Evolutionary conservation across 352 stramenopile genomes (phyloP), one percentile per base, ranked within the genome.

Genomic region (Globisporangium irregulare): DNA sequence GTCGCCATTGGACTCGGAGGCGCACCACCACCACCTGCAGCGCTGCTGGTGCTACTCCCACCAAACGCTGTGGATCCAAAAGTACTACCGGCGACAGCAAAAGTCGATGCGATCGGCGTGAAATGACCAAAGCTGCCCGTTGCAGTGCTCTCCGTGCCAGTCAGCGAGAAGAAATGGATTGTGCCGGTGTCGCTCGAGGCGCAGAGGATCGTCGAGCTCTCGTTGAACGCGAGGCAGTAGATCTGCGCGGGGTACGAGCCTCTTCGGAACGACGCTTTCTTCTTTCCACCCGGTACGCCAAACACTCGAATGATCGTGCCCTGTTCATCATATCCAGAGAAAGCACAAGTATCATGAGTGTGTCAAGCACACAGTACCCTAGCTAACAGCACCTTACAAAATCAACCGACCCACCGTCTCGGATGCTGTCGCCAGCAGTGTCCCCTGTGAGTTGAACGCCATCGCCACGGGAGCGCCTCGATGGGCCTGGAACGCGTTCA

Each of bases 231-330:
- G 24, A 99, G 75, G 69, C 93, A 99, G 68, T 97, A 98, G 64
- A 99, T 98, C 57, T 92, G 89, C 9, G 97, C 96, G 6, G 94
- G 80, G 74, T 99, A 98, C 20, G 98, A 98, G 1, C 97, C 98
- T 22, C 97, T 80, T 38, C 97, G 90, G 66, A 99, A 98, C 58
- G 98, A 97, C 34, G 90, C 88, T 38, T 95, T 77, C 67, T 97
- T 91, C 67, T 87, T 89, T 10, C 96, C 95, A 1, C 84, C 96
- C 56, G 92, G 85, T 7, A 98, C 97, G 60, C 97, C 86, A 80
- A 98, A 99, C 24, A 99, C 90, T n/a, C 98, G 88, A 70, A 99
- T 96, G 48, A 99, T 79, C 6, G 98, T 99, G 18, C 98, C 98
- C 79, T 98, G 36, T 14, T 29, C 18, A 50, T 22, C 18, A 57